phyloP scores from a whole-genome alignment of 2,329 filamentous ascomycete species.

The Leptographium galeiforme region DNA sequence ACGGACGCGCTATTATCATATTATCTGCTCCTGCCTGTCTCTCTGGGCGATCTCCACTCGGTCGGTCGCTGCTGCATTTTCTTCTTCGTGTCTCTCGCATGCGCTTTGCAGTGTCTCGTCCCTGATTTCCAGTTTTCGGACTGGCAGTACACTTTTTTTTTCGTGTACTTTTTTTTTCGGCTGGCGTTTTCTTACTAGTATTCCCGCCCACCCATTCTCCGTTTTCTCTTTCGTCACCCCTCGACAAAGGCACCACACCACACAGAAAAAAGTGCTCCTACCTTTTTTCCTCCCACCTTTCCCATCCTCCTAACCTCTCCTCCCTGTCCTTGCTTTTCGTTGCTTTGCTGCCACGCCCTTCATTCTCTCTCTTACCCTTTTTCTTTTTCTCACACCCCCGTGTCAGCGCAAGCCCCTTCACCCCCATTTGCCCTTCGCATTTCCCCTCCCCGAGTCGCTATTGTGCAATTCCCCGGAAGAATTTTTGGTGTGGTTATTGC shows the following conservation, averaged over 20 bases:
- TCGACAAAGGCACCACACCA: not conserved
- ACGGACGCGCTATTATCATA: not conserved
- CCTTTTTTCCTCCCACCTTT: not conserved
- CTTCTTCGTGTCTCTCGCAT: not conserved
- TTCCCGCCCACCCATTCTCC: not conserved
- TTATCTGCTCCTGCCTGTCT: not conserved
- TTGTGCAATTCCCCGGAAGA: slow-evolving; percentile 5
- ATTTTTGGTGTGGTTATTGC: slow-evolving; percentile 4
- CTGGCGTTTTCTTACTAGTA: not conserved
- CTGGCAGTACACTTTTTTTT: not conserved
- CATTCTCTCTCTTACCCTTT: slow-evolving; percentile 2
- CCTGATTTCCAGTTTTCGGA: not conserved
- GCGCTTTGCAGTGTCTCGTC: not conserved
- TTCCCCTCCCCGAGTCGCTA: not conserved
- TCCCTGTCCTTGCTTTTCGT: slow-evolving; percentile 2
- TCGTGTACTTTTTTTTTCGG: not conserved
- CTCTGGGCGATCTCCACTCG: not conserved
- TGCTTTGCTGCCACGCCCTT: slow-evolving; percentile 2
- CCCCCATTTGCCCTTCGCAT: slow-evolving; percentile 2
- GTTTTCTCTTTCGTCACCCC: slow-evolving; percentile 1
- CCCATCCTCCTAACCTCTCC: not conserved
- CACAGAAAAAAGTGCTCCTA: slow-evolving; percentile 1
- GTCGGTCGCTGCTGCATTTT: not conserved
- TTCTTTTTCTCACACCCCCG: not conserved
- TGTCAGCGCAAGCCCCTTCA: not conserved